Evolutionary conservation across 495 filamentous ascomycete species (phyloP).

Genomic region (Penicillium subrubescens): DNA sequence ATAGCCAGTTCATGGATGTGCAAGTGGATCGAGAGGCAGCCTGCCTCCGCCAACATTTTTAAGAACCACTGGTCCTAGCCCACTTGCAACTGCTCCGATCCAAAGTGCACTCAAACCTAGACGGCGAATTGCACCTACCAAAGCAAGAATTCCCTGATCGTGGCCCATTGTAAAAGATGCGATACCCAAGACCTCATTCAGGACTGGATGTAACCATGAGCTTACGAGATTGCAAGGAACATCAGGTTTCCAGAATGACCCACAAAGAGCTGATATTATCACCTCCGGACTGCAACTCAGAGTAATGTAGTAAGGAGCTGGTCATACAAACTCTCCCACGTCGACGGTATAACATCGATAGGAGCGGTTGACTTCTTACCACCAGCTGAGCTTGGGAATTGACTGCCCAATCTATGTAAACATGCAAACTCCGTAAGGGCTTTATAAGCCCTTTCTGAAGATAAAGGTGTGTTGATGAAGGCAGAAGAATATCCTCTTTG

Average conservation of each 20-base stretch:
- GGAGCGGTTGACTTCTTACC: not conserved
- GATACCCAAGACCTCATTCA: not conserved
- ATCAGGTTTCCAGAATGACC: not conserved
- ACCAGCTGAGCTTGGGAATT: not conserved
- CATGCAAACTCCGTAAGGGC: not conserved
- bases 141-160: not conserved
- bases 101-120: not conserved
- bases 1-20: conserved; percentile 20
- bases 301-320: not conserved
- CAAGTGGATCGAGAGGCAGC: conserved; percentile 10
- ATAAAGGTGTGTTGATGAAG: not conserved
- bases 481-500: not conserved
- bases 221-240: not conserved
- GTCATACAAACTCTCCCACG: not conserved
- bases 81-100: not conserved
- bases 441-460: not conserved
- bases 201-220: not conserved
- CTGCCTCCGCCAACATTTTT: not conserved
- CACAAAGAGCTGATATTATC: not conserved
- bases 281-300: not conserved
- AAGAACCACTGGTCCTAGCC: not conserved
- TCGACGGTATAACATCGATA: not conserved
- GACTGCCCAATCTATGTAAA: not conserved
- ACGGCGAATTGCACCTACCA: not conserved
- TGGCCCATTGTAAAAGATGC: not conserved